A percentile compares a stretch with the other conserved stretches of the same genome.
Evolutionary conservation across 306 rosid genomes (phyloP).

Genomic region (Rubus parviflorus): DNA sequence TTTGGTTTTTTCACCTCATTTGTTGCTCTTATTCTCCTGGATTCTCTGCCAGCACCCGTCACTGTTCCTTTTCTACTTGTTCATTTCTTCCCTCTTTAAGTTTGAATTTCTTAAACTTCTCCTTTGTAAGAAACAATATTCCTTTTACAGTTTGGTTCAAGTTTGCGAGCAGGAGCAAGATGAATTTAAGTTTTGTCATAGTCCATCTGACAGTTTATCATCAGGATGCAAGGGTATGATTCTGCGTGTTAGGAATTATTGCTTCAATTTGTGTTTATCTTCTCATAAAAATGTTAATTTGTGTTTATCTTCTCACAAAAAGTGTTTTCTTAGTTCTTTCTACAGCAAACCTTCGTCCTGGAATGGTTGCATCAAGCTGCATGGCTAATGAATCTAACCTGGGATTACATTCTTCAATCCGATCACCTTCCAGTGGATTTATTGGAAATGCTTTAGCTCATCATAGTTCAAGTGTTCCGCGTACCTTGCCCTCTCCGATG

Average conservation of each 20-base stretch:
- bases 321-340: constrained; percentile 28
- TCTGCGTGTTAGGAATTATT: constrained; percentile 14
- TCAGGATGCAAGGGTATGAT: constrained; percentile 46
- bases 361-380: constrained; percentile 45
- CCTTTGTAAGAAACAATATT: constrained; percentile 19
- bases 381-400: constrained; percentile 51
- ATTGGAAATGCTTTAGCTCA: constrained; percentile 40
- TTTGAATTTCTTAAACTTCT: constrained; percentile 7
- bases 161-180: constrained; percentile 56
- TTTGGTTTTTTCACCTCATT: constrained; percentile 11
- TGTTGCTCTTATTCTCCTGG: constrained; percentile 25
- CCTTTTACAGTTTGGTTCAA: constrained; percentile 58
- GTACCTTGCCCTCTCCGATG: constrained; percentile 34
- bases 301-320: constrained; percentile 21
- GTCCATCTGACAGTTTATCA: constrained; percentile 44
- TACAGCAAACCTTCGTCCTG: constrained; percentile 45
- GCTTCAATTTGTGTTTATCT: constrained; percentile 26
- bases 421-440: constrained; percentile 41
- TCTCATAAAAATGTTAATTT: constrained; percentile 19
- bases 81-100: not conserved
- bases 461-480: constrained; percentile 49
- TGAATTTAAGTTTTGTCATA: constrained; percentile 48
- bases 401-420: constrained; percentile 49
- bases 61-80: constrained; percentile 14
- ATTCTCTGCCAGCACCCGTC: constrained; percentile 25